phyloP scores from a whole-genome alignment of 169 alveolate genomes.

The Babesia divergens region DNA sequence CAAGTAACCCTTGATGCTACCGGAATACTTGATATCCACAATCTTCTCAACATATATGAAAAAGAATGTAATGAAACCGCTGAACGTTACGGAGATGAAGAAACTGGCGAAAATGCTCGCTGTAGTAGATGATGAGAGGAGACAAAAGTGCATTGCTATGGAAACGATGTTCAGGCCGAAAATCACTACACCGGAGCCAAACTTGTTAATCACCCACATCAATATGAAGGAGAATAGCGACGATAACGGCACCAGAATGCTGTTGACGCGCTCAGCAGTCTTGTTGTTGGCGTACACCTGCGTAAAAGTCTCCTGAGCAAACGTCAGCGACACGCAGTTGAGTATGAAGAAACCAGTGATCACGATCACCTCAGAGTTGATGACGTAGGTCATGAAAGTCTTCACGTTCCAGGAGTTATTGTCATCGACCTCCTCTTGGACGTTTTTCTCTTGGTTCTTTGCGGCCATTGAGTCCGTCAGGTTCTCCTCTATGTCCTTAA shows the following conservation, averaged over 20 bases:
- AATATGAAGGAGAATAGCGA: constrained; percentile 40
- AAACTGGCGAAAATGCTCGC: constrained; percentile 41
- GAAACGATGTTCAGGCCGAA: constrained; percentile 28
- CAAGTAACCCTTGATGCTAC: constrained; percentile 61
- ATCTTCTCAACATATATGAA: constrained; percentile 39
- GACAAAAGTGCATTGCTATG: constrained; percentile 23
- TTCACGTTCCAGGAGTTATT: constrained; percentile 24
- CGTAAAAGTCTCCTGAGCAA: constrained; percentile 58
- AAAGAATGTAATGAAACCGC: constrained; percentile 58
- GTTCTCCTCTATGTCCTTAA: constrained; percentile 40
- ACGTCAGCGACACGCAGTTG: constrained; percentile 49
- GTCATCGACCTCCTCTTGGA: neutral
- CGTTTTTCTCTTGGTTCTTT: neutral
- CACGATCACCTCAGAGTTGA: constrained; percentile 17
- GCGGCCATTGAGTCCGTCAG: neutral
- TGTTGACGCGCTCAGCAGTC: constrained; percentile 38
- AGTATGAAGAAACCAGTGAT: constrained; percentile 31
- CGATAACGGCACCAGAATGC: constrained; percentile 42
- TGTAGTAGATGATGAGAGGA: neutral
- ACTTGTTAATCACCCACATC: constrained; percentile 30
- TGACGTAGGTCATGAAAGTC: constrained; percentile 6
- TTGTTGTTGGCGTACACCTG: constrained; percentile 16
- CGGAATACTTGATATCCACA: constrained; percentile 56
- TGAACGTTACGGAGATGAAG: constrained; percentile 50
- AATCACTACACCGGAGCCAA: constrained; percentile 36